These are phyloP conservation scores for Tricholoma saponaceum DNA, from an alignment of 768 basidiomycete genomes.

Conservation along the genomic window DNA sequence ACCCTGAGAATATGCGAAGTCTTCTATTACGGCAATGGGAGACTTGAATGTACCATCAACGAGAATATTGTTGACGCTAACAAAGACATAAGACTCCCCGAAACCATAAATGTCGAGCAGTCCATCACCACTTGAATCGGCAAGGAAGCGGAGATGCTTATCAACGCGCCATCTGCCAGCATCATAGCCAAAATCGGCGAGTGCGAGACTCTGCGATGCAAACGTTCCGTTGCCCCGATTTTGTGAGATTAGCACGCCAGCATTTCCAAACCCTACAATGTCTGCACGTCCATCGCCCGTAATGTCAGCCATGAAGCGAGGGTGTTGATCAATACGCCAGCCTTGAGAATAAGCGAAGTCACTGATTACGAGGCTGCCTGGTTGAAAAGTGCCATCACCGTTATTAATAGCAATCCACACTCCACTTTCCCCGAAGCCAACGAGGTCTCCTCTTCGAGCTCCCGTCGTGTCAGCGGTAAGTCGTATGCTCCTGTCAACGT, in stretches of 20 bases:
- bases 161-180: not conserved
- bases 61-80: too few species aligned
- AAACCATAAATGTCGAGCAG: not conserved
- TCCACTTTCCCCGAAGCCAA: not conserved
- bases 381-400: not conserved
- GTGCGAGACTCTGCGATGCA: not conserved
- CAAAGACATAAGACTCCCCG: not conserved
- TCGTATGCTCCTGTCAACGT: not conserved
- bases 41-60: too few species aligned
- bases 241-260: not conserved
- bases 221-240: not conserved
- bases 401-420: not conserved
- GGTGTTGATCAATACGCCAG: not conserved
- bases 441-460: not conserved
- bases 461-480: not conserved
- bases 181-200: not conserved
- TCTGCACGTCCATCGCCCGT: not conserved
- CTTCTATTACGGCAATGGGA: too few species aligned
- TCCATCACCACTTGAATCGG: not conserved
- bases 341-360: not conserved
- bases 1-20: too few species aligned
- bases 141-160: not conserved
- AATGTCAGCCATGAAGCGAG: not conserved
- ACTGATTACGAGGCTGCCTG: not conserved
- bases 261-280: not conserved